A percentile compares a stretch with the other conserved stretches of the same genome.
Evolutionary conservation across 352 stramenopile species (phyloP).

Genomic region (Achlya hypogyna): DNA sequence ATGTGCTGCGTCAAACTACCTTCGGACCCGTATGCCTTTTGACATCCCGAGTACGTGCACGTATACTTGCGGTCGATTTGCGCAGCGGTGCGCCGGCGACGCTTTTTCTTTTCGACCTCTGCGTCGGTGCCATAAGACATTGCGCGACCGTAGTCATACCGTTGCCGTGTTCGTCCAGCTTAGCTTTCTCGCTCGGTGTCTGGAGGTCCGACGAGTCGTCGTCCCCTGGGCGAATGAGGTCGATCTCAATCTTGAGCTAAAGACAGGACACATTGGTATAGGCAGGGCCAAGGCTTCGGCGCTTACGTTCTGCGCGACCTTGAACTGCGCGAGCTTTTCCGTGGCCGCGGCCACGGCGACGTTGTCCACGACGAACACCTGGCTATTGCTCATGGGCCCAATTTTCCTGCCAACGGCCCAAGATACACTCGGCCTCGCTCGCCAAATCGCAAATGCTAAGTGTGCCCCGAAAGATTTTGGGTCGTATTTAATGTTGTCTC

Average conservation of each 20-base stretch:
- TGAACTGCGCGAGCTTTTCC: conserved; percentile 18
- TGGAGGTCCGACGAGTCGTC: background rate
- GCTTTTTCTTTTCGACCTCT: conserved; percentile 43
- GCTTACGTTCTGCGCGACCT: conserved; percentile 13
- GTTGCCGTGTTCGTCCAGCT: background rate
- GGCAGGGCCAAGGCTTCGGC: background rate
- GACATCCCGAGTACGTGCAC: conserved; percentile 45
- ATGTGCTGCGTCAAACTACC: conserved; percentile 72
- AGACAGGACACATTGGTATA: background rate
- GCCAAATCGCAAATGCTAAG: conserved; percentile 10
- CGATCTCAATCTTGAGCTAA: conserved; percentile 20
- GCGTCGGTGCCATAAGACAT: too few relatives aligned
- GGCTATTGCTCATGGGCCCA: background rate
- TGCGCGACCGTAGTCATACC: background rate
- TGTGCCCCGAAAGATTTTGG: background rate
- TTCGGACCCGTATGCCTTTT: conserved; percentile 76
- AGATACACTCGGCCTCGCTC: background rate
- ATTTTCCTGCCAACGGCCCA: background rate
- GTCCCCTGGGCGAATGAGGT: background rate
- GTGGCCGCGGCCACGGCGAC: conserved; percentile 10
- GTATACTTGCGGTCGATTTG: conserved; percentile 79
- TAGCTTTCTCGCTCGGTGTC: background rate
- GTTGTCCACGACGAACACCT: conserved; percentile 18
- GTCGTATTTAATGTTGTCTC: too few relatives aligned
- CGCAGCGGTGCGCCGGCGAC: conserved; percentile 50